Conservation (phyloP, 352 stramenopile species). For the Phytophthora vignae region DNA sequence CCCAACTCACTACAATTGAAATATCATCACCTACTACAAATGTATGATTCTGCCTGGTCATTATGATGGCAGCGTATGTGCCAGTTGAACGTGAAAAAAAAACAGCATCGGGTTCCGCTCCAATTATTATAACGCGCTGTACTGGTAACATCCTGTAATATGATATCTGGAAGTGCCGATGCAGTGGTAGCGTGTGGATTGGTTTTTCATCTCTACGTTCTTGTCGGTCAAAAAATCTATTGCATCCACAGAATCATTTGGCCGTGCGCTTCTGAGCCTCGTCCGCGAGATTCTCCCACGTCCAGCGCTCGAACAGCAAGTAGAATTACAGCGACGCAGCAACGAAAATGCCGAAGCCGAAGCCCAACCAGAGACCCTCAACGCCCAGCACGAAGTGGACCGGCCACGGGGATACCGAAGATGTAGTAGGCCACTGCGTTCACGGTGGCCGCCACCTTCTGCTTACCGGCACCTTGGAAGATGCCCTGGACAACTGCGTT, state of each 20-base stretch:
- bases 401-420: slow-evolving; percentile 73
- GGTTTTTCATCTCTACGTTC: background rate
- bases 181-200: no score
- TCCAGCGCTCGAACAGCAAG: slow-evolving; percentile 46
- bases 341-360: slow-evolving; percentile 54
- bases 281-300: slow-evolving; percentile 47
- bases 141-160: no score
- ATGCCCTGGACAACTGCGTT: slow-evolving; percentile 70
- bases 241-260: slow-evolving; percentile 11
- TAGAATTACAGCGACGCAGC: slow-evolving; percentile 44
- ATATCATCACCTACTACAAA: no score
- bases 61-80: no score
- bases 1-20: no score
- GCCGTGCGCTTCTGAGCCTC: slow-evolving; percentile 51
- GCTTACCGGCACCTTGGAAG: slow-evolving; percentile 68
- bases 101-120: no score
- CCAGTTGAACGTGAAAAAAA: no score
- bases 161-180: no score
- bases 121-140: no score
- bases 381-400: slow-evolving; percentile 59
- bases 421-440: slow-evolving; percentile 83
- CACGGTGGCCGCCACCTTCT: slow-evolving; percentile 63
- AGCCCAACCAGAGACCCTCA: slow-evolving; percentile 65
- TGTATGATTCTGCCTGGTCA: no score
- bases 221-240: background rate